Evolutionary conservation across 2,329 filamentous ascomycete species (phyloP).

Genomic region (Sporothrix pseudoabietina): DNA sequence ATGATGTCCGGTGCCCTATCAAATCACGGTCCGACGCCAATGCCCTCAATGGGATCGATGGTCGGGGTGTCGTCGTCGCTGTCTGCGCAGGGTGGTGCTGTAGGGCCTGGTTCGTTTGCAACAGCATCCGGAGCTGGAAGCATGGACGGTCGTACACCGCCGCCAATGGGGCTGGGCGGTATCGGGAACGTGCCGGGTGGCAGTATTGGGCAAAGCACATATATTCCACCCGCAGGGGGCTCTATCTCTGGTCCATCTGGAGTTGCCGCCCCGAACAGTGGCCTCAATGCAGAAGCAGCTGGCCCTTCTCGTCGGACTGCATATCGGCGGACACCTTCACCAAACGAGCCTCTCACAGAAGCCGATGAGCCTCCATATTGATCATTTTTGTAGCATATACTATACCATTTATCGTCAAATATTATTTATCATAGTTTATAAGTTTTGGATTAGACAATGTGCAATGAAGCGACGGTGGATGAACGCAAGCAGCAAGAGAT

Average conservation of each 20-base stretch:
- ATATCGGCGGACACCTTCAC: constrained; percentile 21
- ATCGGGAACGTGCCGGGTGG: not conserved
- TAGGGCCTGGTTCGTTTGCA: not conserved
- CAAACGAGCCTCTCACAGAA: constrained; percentile 19
- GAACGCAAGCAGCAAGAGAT: not conserved
- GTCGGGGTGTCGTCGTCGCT: not conserved
- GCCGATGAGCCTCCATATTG: constrained; percentile 2
- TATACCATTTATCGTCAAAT: not conserved
- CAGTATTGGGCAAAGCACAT: not conserved
- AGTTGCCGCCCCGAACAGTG: not conserved
- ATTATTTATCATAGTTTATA: not conserved
- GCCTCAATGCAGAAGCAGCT: not conserved
- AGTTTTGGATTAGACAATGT: not conserved
- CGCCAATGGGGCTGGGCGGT: not conserved
- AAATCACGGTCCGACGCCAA: not conserved
- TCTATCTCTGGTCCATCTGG: not conserved
- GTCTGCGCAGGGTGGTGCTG: not conserved
- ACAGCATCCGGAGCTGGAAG: not conserved
- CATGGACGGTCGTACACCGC: not conserved
- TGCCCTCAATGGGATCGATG: not conserved
- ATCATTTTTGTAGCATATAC: not conserved
- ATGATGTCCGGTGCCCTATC: constrained; percentile 15
- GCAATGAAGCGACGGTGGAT: not conserved
- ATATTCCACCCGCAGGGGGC: not conserved
- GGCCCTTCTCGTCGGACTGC: constrained; percentile 15